Conservation (phyloP, 2,329 filamentous ascomycete genomes). For the Chrysoporthe cubensis region DNA sequence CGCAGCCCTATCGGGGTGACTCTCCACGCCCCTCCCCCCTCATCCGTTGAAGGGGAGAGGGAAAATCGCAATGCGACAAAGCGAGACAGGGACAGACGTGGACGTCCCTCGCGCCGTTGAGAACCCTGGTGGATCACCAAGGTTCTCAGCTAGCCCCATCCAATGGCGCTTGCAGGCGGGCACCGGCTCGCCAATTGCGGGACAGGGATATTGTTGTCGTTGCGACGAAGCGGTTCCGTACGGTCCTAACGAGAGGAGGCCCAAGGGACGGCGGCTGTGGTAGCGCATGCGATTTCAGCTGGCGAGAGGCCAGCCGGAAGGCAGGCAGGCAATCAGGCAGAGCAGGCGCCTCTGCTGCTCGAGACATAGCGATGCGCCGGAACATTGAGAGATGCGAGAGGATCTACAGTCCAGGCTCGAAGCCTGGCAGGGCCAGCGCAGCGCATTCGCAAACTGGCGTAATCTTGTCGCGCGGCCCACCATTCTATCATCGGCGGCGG, state of each 20-base stretch:
- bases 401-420: not conserved
- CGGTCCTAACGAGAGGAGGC: not conserved
- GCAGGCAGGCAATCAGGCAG: not conserved
- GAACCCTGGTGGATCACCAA: conserved; percentile 15
- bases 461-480: conserved; percentile 16
- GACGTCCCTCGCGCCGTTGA: conserved; percentile 16
- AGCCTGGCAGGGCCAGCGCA: not conserved
- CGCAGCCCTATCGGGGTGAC: conserved; percentile 4
- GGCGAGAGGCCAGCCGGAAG: not conserved
- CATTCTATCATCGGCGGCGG: conserved; percentile 4
- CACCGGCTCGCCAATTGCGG: conserved; percentile 26
- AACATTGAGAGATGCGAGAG: not conserved
- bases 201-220: conserved; percentile 30
- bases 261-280: not conserved
- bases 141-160: conserved; percentile 22
- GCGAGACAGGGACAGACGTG: conserved; percentile 22
- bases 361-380: conserved; percentile 7
- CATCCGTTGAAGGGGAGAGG: not conserved
- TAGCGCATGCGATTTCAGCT: not conserved
- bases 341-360: conserved; percentile 3
- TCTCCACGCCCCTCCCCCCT: not conserved
- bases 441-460: conserved; percentile 8
- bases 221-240: conserved; percentile 3
- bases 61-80: conserved; percentile 18
- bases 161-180: conserved; percentile 30